A percentile compares a stretch with the other conserved stretches of the same genome.
Conservation (phyloP, 1,284 basidiomycete genomes). For the Apiotrichum sp. region DNA sequence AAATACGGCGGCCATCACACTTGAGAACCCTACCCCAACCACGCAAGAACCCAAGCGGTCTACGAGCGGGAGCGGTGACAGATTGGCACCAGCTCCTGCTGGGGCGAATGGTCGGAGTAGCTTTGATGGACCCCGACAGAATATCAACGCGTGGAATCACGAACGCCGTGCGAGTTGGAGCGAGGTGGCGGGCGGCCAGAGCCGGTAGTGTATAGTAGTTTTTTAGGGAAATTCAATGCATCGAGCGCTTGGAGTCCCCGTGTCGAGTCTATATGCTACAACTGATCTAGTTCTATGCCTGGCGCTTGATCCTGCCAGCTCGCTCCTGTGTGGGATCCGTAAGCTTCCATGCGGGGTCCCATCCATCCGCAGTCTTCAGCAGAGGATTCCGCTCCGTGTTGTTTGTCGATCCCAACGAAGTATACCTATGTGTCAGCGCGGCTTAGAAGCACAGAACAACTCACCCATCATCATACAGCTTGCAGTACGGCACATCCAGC, state of each 20-base stretch:
- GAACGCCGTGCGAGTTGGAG: constrained; percentile 37
- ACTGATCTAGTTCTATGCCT: not conserved
- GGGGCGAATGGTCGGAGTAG: constrained; percentile 6
- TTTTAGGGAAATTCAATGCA: constrained; percentile 7
- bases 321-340: constrained; percentile 52
- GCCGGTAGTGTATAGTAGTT: not conserved
- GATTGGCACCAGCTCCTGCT: not conserved
- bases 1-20: not conserved
- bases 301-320: constrained; percentile 2
- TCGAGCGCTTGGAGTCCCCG: not conserved
- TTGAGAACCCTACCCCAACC: not conserved
- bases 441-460: constrained; percentile 1
- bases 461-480: constrained; percentile 84
- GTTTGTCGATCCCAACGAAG: constrained; percentile 87
- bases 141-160: constrained; percentile 13
- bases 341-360: constrained; percentile 40
- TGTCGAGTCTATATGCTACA: not conserved
- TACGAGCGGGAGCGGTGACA: not conserved
- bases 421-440: constrained; percentile 53
- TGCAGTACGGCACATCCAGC: constrained; percentile 76
- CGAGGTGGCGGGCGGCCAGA: constrained; percentile 1
- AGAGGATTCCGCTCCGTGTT: constrained; percentile 92
- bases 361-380: constrained; percentile 49
- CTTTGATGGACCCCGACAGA: constrained; percentile 21
- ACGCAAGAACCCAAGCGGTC: not conserved